Percentiles rank a stretch among this genome's conserved stretches.
Evolutionary conservation across 306 rosid species (phyloP).

Genomic region (Cotoneaster glaucophyllus): DNA sequence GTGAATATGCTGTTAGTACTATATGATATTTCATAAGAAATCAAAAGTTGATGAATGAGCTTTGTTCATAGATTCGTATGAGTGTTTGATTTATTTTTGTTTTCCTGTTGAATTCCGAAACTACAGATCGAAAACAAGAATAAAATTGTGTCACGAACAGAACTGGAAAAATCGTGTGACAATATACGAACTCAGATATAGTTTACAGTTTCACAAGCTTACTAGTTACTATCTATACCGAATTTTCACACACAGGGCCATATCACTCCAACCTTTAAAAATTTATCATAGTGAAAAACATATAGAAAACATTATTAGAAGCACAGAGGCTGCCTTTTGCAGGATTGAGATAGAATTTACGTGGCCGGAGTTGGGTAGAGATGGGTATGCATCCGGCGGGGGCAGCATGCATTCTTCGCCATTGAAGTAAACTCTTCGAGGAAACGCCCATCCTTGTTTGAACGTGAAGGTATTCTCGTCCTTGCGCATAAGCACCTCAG

Average conservation of each 20-base stretch:
- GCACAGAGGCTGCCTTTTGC: conserved; percentile 16
- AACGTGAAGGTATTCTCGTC: conserved; percentile 66
- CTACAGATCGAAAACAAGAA: neutral
- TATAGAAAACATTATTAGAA: conserved; percentile 29
- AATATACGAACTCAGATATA: neutral
- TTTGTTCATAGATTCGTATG: conserved; percentile 1
- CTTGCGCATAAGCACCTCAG: conserved; percentile 77
- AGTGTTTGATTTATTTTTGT: neutral
- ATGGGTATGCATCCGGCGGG: conserved; percentile 80
- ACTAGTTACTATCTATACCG: neutral
- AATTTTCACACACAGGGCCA: neutral
- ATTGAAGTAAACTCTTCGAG: conserved; percentile 82
- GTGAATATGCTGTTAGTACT: conserved; percentile 19
- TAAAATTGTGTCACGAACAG: neutral
- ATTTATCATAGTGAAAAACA: conserved; percentile 14
- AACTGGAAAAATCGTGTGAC: neutral
- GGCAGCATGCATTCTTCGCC: conserved; percentile 93
- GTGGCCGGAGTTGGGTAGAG: conserved; percentile 64
- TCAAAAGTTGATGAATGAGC: conserved; percentile 7
- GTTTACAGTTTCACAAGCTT: neutral
- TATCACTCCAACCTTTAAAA: neutral
- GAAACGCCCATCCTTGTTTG: conserved; percentile 94
- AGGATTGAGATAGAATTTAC: conserved; percentile 12
- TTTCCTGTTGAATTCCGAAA: neutral
- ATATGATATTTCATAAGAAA: conserved; percentile 21